Conservation (phyloP, 78 protist species). For the Pelomyxa schiedti region DNA sequence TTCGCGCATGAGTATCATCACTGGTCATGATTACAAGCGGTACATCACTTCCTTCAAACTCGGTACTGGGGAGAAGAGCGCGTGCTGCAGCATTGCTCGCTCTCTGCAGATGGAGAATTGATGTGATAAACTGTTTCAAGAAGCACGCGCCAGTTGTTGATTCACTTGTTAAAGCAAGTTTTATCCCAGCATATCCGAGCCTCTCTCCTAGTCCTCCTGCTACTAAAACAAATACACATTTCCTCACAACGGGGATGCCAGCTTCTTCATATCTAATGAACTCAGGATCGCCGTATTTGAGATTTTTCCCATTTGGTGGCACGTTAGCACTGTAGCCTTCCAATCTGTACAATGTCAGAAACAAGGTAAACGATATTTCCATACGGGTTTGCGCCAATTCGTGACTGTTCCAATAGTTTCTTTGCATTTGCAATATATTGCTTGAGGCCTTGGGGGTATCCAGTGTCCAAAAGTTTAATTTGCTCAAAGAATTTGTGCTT, state of each 20-base stretch:
- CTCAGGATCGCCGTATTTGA: not conserved
- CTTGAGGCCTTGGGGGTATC: not conserved
- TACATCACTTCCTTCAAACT: not conserved
- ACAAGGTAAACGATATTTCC: not conserved
- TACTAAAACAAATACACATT: not conserved
- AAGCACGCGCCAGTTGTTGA: not conserved
- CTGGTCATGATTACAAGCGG: slow-evolving; percentile 22
- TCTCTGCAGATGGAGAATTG: not conserved
- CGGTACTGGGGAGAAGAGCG: not conserved
- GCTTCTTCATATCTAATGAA: not conserved
- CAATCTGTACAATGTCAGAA: not conserved
- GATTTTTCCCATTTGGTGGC: not conserved
- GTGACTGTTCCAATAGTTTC: not conserved
- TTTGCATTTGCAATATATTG: not conserved
- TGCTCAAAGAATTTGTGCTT: not conserved
- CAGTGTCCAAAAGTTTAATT: not conserved
- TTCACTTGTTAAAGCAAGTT: slow-evolving; percentile 8
- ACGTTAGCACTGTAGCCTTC: not conserved
- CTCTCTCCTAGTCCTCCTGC: slow-evolving; percentile 47
- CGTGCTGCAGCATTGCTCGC: not conserved
- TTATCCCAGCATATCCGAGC: slow-evolving; percentile 31
- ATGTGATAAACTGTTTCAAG: not conserved
- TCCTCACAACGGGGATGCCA: not conserved
- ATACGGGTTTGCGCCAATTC: slow-evolving; percentile 7
- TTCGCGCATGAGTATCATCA: slow-evolving; percentile 9